A percentile compares a stretch with the other conserved stretches of the same genome.
Evolutionary conservation across 257 asterid genomes (phyloP).

Genomic region (Datura wrightii): DNA sequence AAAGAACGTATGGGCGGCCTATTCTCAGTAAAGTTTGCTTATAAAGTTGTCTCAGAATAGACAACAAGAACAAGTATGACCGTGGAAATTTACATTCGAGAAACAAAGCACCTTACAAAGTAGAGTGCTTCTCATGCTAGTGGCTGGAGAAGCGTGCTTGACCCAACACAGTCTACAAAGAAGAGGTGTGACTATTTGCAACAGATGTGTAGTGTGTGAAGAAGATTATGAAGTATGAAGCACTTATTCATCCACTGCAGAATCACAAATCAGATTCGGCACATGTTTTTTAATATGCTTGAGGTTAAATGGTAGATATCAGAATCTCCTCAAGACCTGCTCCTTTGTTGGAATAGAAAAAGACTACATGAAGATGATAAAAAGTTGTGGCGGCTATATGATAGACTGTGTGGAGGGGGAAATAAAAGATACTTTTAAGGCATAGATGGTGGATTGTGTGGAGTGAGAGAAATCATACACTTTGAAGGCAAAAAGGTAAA

Average conservation of each 20-base stretch:
- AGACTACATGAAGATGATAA: neutral
- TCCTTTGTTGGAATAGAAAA: neutral
- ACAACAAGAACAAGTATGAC: constrained; percentile 1
- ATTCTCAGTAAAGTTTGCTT: neutral
- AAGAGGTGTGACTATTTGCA: neutral
- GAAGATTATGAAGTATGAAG: neutral
- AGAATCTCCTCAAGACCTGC: neutral
- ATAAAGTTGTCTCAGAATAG: neutral
- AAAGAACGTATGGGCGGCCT: neutral
- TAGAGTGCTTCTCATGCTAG: constrained; percentile 11
- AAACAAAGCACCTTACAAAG: neutral
- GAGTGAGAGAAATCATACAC: neutral
- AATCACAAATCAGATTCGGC: neutral
- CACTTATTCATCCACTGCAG: neutral
- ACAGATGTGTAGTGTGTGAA: neutral
- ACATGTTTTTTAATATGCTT: neutral
- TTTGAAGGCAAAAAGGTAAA: neutral
- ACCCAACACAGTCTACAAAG: neutral
- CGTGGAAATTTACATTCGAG: neutral
- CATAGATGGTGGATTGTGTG: neutral
- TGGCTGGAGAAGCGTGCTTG: neutral
- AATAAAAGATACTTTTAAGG: neutral
- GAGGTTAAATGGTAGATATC: neutral
- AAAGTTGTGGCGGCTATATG: neutral
- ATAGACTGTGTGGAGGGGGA: neutral